phyloP scores from a whole-genome alignment of 2,329 filamentous ascomycete genomes.

The Colletotrichum aenigma region DNA sequence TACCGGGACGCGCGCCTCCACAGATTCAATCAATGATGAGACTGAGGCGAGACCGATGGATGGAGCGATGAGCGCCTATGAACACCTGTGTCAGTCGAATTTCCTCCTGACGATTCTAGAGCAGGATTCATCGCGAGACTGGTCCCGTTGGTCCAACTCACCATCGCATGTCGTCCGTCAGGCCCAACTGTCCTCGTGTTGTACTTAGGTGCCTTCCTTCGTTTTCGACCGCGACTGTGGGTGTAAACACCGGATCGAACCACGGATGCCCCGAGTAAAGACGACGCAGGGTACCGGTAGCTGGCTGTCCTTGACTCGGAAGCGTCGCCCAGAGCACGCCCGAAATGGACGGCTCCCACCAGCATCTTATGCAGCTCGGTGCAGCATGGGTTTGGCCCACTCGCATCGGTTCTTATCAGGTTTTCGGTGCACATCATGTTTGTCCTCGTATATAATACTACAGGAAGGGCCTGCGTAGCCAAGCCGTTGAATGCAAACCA shows the following conservation, averaged over 20 bases:
- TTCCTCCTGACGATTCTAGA: neutral
- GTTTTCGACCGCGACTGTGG: neutral
- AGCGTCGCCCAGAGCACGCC: neutral
- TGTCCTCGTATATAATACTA: neutral
- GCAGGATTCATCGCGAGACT: neutral
- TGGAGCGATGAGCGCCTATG: neutral
- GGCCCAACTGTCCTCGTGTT: neutral
- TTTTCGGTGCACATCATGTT: neutral
- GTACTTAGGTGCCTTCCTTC: neutral
- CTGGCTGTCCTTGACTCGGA: neutral
- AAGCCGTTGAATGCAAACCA: neutral
- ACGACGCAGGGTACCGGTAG: neutral
- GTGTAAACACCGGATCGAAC: neutral
- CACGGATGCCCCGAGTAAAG: neutral
- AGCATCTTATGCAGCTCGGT: neutral
- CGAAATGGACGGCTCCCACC: neutral
- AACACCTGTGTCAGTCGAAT: neutral
- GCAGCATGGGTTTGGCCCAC: neutral
- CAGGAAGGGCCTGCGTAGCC: neutral
- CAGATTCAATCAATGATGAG: constrained; percentile 10
- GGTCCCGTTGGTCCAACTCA: neutral
- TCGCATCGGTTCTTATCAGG: neutral
- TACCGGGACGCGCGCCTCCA: constrained; percentile 5
- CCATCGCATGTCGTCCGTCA: neutral
- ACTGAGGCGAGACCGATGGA: neutral